Evolutionary conservation across 2,329 filamentous ascomycete species (phyloP).

Genomic region (Aspergillus sp.): DNA sequence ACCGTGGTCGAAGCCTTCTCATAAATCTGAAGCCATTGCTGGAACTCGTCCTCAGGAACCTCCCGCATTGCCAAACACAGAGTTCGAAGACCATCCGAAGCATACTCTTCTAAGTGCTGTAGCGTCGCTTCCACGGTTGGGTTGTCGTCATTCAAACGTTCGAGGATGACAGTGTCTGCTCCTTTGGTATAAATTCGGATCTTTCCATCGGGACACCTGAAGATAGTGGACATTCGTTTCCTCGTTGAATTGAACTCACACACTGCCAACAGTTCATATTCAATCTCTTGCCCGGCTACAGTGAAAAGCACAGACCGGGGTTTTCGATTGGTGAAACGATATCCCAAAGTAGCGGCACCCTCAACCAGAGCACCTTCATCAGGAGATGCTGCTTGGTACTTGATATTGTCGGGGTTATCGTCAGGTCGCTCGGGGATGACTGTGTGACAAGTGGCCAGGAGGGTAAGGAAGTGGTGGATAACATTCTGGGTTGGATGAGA

Average conservation of each 20-base stretch:
- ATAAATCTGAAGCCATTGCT: slow-evolving; percentile 80
- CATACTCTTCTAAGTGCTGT: slow-evolving; percentile 96
- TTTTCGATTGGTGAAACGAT: slow-evolving; percentile 85
- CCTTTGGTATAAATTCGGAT: slow-evolving; percentile 93
- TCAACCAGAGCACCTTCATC: slow-evolving; percentile 97
- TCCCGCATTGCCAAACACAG: slow-evolving; percentile 94
- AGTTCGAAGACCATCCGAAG: slow-evolving; percentile 89
- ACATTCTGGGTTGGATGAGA: slow-evolving; percentile 54
- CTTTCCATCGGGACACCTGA: slow-evolving; percentile 92
- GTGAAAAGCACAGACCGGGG: slow-evolving; percentile 82
- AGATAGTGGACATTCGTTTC: slow-evolving; percentile 97
- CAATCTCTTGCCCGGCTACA: slow-evolving; percentile 64
- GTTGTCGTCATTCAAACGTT: slow-evolving; percentile 78
- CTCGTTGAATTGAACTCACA: slow-evolving; percentile 98
- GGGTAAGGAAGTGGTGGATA: slow-evolving; percentile 78
- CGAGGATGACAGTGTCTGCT: slow-evolving; percentile 94
- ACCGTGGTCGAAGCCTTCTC: slow-evolving; percentile 87
- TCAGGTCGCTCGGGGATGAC: slow-evolving; percentile 89
- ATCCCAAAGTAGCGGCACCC: slow-evolving; percentile 79
- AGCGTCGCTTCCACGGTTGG: slow-evolving; percentile 85
- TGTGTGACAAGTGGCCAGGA: slow-evolving; percentile 89
- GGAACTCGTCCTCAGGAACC: slow-evolving; percentile 81
- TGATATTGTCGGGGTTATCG: slow-evolving; percentile 74
- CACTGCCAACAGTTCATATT: slow-evolving; percentile 92
- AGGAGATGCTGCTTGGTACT: slow-evolving; percentile 95